phyloP scores from a whole-genome alignment of 768 basidiomycete genomes.

The Boletus coccyginus region DNA sequence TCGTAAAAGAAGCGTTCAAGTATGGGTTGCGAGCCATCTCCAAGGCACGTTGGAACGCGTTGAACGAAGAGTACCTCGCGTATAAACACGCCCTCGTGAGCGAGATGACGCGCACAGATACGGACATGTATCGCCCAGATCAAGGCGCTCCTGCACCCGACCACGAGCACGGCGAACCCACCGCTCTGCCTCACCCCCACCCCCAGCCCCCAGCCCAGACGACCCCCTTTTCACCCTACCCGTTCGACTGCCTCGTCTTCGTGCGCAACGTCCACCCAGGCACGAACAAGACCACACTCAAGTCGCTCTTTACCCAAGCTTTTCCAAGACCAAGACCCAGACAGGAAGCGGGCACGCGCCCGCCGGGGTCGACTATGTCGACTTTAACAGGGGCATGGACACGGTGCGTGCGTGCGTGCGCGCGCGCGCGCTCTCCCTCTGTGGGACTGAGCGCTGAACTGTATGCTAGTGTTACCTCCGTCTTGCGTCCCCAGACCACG shows the following conservation, averaged over 20 bases:
- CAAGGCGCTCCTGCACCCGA: not conserved
- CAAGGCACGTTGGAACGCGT: conserved; percentile 58
- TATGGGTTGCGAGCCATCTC: conserved; percentile 58
- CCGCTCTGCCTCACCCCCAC: not conserved
- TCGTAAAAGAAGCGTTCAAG: conserved; percentile 45
- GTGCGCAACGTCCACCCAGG: conserved; percentile 66
- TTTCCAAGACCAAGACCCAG: conserved; percentile 22
- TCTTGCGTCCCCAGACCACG: conserved; percentile 49
- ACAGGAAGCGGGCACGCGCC: not conserved
- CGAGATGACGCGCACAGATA: conserved; percentile 33
- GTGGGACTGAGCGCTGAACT: not conserved
- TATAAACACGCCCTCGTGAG: conserved; percentile 57
- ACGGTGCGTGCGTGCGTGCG: too few relatives aligned
- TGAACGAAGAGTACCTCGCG: conserved; percentile 68
- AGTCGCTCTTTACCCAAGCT: conserved; percentile 50
- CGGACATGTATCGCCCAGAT: not conserved
- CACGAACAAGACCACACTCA: conserved; percentile 81
- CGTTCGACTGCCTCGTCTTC: conserved; percentile 65
- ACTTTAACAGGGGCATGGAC: conserved; percentile 76
- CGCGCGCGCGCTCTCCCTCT: too few relatives aligned
- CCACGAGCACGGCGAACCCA: not conserved
- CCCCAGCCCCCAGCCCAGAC: not conserved
- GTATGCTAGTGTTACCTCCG: conserved; percentile 69
- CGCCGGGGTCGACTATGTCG: conserved; percentile 68
- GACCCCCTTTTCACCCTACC: conserved; percentile 43